Conservation (phyloP, 768 basidiomycete species). For the Tulasnella sp. region DNA sequence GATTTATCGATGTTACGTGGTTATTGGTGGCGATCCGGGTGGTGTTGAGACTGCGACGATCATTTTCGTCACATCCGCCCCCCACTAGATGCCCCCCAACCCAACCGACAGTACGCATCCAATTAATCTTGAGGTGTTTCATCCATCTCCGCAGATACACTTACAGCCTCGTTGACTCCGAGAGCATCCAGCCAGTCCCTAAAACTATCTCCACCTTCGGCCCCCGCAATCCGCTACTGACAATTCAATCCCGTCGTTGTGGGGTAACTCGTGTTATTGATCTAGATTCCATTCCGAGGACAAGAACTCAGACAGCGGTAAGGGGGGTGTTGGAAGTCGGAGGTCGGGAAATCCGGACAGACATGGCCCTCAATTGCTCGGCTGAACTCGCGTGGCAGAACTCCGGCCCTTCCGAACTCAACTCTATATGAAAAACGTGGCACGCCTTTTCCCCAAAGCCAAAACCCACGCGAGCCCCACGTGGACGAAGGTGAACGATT, state of each 20-base stretch:
- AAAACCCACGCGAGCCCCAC: slow-evolving; percentile 12
- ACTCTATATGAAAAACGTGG: not conserved
- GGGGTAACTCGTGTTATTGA: not conserved
- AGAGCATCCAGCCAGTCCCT: not conserved
- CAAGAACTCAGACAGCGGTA: not conserved
- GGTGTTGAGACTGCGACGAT: not conserved
- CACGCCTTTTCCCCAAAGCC: not conserved
- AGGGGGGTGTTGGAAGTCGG: not conserved
- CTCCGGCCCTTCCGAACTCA: not conserved
- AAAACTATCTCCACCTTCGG: not conserved
- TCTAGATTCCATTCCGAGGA: not conserved
- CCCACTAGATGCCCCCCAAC: not conserved
- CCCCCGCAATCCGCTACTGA: not conserved
- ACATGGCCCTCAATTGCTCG: slow-evolving; percentile 2
- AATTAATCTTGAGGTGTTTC: not conserved
- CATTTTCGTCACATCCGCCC: not conserved
- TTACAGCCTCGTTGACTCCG: not conserved
- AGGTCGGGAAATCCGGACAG: not conserved
- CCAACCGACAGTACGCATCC: not conserved
- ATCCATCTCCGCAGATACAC: not conserved
- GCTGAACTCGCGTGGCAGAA: slow-evolving; percentile 14
- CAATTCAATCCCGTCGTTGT: not conserved
- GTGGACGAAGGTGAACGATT: not conserved
- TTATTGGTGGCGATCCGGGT: not conserved
- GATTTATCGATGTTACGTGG: not conserved